Conservation (phyloP, 208 protist genomes). For the Tetramitus jugosus region DNA sequence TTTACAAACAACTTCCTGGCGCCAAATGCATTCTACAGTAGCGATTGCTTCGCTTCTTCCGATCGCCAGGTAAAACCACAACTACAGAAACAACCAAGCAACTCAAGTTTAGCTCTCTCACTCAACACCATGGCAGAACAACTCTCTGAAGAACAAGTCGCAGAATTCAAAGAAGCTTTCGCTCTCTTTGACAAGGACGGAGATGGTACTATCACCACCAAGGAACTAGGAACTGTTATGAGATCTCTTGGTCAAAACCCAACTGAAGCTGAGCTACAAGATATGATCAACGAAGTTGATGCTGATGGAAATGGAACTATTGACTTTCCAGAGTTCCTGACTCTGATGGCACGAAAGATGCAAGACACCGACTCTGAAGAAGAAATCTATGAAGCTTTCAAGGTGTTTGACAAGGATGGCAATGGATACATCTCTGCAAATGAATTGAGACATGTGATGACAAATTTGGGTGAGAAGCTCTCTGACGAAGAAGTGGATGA, state of each 20-base stretch:
- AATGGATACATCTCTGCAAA: conserved; percentile 75
- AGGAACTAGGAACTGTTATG: conserved; percentile 86
- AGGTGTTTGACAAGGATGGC: conserved; percentile 79
- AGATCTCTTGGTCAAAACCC: conserved; percentile 30
- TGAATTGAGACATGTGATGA: conserved; percentile 83
- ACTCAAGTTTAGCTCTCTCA: too few species aligned
- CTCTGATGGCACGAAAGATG: conserved; percentile 67
- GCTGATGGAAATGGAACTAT: conserved; percentile 83
- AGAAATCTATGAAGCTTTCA: conserved; percentile 65
- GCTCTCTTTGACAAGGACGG: conserved; percentile 96
- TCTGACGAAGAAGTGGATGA: conserved; percentile 69
- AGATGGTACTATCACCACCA: conserved; percentile 90
- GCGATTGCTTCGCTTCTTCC: too few species aligned
- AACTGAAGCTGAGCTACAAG: conserved; percentile 26
- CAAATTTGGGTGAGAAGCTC: conserved; percentile 79
- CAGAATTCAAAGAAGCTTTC: conserved; percentile 98
- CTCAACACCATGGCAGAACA: too few species aligned
- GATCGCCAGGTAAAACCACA: too few species aligned
- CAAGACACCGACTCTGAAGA: conserved; percentile 73
- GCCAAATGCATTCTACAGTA: too few species aligned
- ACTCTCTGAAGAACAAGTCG: conserved; percentile 83
- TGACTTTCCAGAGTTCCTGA: conserved; percentile 68
- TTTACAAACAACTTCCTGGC: too few species aligned
- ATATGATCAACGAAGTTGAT: conserved; percentile 67
- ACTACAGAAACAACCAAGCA: too few species aligned